phyloP scores from a whole-genome alignment of 768 basidiomycete genomes.

The Nidularia sp. region DNA sequence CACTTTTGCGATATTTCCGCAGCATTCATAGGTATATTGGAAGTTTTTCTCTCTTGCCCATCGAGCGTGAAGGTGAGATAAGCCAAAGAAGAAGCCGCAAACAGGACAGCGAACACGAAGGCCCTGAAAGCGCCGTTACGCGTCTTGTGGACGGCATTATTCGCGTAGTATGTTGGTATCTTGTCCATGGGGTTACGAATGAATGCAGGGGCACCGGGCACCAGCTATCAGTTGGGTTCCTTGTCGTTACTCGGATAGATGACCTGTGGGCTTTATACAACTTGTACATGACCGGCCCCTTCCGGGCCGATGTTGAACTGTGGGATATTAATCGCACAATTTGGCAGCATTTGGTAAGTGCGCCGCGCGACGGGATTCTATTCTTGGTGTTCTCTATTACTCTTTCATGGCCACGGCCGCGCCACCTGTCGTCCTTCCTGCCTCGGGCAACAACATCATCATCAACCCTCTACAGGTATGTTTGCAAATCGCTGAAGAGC shows the following conservation, averaged over 20 bases:
- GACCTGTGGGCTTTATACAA: too few species aligned
- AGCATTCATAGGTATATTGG: slow-evolving; percentile 31
- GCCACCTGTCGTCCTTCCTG: slow-evolving; percentile 64
- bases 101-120: slow-evolving; percentile 17
- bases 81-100: slow-evolving; percentile 17
- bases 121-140: neutral
- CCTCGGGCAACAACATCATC: slow-evolving; percentile 59
- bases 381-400: slow-evolving; percentile 11
- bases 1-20: slow-evolving; percentile 46
- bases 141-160: too few species aligned
- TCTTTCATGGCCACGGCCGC: slow-evolving; percentile 13
- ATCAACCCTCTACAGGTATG: slow-evolving; percentile 58
- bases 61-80: slow-evolving; percentile 17
- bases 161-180: too few species aligned
- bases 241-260: too few species aligned
- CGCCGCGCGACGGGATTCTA: neutral
- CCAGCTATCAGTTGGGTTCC: too few species aligned
- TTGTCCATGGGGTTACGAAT: too few species aligned
- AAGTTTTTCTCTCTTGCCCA: slow-evolving; percentile 9
- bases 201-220: too few species aligned
- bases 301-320: too few species aligned
- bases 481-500: neutral
- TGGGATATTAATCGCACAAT: too few species aligned
- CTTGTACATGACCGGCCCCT: too few species aligned
- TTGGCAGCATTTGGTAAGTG: too few species aligned